These are phyloP conservation scores for Acorus gramineus DNA, from an alignment of 106 monocot species.

Conservation along the genomic window DNA sequence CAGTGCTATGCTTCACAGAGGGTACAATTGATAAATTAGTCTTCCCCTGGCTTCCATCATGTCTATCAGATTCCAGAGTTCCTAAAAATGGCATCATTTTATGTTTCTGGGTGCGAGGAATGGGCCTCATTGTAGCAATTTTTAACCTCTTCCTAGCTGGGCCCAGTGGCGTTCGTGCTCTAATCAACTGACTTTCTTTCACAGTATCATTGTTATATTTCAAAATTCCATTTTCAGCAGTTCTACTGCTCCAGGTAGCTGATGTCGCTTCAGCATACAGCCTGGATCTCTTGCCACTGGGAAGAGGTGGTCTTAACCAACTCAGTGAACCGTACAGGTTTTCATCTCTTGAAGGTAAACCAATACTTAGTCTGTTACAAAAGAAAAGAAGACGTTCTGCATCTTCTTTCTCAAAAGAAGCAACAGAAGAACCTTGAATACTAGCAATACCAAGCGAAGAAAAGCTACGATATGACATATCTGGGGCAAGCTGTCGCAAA, in stretches of 20 bases:
- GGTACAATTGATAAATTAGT: constrained; percentile 18
- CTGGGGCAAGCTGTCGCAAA: constrained; percentile 73
- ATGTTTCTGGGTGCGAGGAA: constrained; percentile 50
- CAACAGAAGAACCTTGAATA: constrained; percentile 70
- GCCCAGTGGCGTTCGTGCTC: constrained; percentile 1
- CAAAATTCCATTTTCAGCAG: constrained; percentile 18
- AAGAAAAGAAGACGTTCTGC: constrained; percentile 85
- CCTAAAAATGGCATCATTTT: constrained; percentile 49
- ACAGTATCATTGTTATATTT: constrained; percentile 10
- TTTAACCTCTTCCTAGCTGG: constrained; percentile 25
- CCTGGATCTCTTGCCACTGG: constrained; percentile 30
- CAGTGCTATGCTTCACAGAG: constrained; percentile 17
- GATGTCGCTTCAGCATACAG: constrained; percentile 18
- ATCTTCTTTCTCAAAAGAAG: constrained; percentile 91
- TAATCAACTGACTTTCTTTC: constrained; percentile 8
- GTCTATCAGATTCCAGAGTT: constrained; percentile 13
- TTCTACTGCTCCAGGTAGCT: background rate
- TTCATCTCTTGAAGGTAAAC: constrained; percentile 6
- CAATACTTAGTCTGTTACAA: constrained; percentile 33
- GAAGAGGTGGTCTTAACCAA: constrained; percentile 35
- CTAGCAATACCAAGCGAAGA: constrained; percentile 75
- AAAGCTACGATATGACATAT: constrained; percentile 60
- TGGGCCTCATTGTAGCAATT: constrained; percentile 56
- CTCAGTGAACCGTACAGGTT: constrained; percentile 19
- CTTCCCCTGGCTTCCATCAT: constrained; percentile 35